Evolutionary conservation across 352 stramenopile species (phyloP).

Genomic region (Globisporangium megalacanthum): DNA sequence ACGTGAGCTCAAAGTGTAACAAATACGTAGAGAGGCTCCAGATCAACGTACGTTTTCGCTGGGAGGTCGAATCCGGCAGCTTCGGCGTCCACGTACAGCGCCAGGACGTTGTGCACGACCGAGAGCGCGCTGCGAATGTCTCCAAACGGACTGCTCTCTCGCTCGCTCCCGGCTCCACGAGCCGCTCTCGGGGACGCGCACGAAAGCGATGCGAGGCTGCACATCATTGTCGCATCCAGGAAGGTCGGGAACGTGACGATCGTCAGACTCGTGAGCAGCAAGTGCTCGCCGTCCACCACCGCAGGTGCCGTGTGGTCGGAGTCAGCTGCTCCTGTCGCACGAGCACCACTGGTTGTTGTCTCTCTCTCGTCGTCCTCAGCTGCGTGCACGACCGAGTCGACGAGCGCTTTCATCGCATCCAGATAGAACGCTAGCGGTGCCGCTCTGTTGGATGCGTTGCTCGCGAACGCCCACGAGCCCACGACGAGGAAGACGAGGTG

Average conservation of each 20-base stretch:
- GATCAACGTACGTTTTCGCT: slow-evolving; percentile 27
- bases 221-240: slow-evolving; percentile 50
- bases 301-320: slow-evolving; percentile 13
- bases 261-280: slow-evolving; percentile 58
- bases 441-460: slow-evolving; percentile 21
- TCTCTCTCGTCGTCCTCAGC: slow-evolving; percentile 8
- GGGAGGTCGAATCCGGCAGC: slow-evolving; percentile 44
- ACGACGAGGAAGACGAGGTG: slow-evolving; percentile 55
- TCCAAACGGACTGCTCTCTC: slow-evolving; percentile 24
- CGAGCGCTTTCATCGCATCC: slow-evolving; percentile 39
- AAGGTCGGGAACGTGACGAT: slow-evolving; percentile 57
- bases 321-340: slow-evolving; percentile 5
- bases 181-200: slow-evolving; percentile 25
- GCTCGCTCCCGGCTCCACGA: slow-evolving; percentile 6
- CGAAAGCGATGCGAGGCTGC: slow-evolving; percentile 41
- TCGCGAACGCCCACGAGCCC: slow-evolving; percentile 43
- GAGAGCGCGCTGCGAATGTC: slow-evolving; percentile 34
- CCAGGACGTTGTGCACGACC: slow-evolving; percentile 33
- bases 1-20: background rate
- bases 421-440: slow-evolving; percentile 37
- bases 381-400: slow-evolving; percentile 14
- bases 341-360: slow-evolving; percentile 3
- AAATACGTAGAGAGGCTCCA: background rate
- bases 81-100: slow-evolving; percentile 49
- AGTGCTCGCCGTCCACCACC: slow-evolving; percentile 45